A percentile compares a stretch with the other conserved stretches of the same genome.
phyloP scores from a whole-genome alignment of 1,139 yeast species.

The Nakaseomyces nivariensis region DNA sequence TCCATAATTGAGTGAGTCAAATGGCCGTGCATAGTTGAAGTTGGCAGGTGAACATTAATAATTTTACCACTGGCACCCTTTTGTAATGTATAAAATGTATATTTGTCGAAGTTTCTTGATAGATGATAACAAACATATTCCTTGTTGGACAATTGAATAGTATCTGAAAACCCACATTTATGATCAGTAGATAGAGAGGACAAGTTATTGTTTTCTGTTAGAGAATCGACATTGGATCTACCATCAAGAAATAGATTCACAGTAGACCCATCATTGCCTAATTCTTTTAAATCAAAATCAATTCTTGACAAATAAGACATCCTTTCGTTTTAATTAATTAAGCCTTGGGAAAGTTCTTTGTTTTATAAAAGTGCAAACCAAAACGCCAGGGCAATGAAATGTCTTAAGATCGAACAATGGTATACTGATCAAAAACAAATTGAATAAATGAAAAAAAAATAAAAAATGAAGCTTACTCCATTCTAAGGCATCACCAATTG shows the following conservation, averaged over 20 bases:
- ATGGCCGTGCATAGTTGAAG: conserved; percentile 19
- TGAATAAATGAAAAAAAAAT: too few species aligned
- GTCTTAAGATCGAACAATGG: too few species aligned
- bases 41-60: conserved; percentile 20
- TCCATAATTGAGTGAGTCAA: conserved; percentile 16
- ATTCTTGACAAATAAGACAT: background rate
- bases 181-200: conserved; percentile 6
- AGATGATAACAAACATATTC: conserved; percentile 22
- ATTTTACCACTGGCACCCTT: conserved; percentile 16
- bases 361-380: too few species aligned
- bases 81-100: conserved; percentile 20
- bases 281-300: background rate
- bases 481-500: too few species aligned
- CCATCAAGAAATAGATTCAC: conserved; percentile 1
- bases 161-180: conserved; percentile 16
- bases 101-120: conserved; percentile 12
- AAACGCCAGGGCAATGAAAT: too few species aligned
- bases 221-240: background rate
- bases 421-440: too few species aligned
- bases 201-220: background rate
- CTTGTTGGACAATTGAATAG: conserved; percentile 12
- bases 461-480: too few species aligned
- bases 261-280: background rate
- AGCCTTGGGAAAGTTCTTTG: too few species aligned
- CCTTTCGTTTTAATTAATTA: background rate